A percentile compares a stretch with the other conserved stretches of the same genome.
Conservation (phyloP, 805 yeast genomes). For the Teunomyces pallodes region DNA sequence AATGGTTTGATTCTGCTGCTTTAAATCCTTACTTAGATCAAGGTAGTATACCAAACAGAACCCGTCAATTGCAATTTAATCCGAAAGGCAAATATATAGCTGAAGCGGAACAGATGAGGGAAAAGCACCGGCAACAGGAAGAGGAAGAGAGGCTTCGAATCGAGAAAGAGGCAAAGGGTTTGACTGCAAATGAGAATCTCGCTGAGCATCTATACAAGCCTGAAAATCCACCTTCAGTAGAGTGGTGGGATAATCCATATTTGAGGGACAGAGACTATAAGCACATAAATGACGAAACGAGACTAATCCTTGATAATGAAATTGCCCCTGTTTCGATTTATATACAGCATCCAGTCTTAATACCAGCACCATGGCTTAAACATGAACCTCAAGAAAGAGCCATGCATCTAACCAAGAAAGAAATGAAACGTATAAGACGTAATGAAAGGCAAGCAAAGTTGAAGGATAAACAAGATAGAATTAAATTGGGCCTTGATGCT, state of each 20-base stretch:
- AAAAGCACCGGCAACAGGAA: slow-evolving; percentile 21
- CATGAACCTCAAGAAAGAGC: slow-evolving; percentile 40
- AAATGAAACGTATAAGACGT: slow-evolving; percentile 68
- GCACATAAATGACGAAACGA: slow-evolving; percentile 24
- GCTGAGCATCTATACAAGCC: slow-evolving; percentile 58
- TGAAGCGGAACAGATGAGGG: slow-evolving; percentile 51
- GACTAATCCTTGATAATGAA: slow-evolving; percentile 35
- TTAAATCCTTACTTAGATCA: slow-evolving; percentile 41
- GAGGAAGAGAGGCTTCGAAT: slow-evolving; percentile 11
- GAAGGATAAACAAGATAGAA: slow-evolving; percentile 72
- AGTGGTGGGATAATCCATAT: slow-evolving; percentile 87
- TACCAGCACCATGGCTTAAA: slow-evolving; percentile 57
- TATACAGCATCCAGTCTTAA: slow-evolving; percentile 78
- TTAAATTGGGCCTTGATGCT: slow-evolving; percentile 77
- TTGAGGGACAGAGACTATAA: slow-evolving; percentile 39
- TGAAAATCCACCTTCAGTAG: slow-evolving; percentile 58
- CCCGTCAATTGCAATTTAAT: slow-evolving; percentile 49
- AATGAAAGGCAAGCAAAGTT: slow-evolving; percentile 62
- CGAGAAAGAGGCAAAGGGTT: slow-evolving; percentile 37
- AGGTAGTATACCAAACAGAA: slow-evolving; percentile 1
- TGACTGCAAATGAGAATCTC: slow-evolving; percentile 47
- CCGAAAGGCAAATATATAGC: slow-evolving; percentile 63
- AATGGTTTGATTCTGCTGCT: slow-evolving; percentile 31
- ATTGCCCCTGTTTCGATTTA: slow-evolving; percentile 59
- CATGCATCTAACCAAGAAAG: slow-evolving; percentile 70